A percentile compares a stretch with the other conserved stretches of the same genome.
Conservation (phyloP, 768 basidiomycete species). For the Lentinula raphanica region DNA sequence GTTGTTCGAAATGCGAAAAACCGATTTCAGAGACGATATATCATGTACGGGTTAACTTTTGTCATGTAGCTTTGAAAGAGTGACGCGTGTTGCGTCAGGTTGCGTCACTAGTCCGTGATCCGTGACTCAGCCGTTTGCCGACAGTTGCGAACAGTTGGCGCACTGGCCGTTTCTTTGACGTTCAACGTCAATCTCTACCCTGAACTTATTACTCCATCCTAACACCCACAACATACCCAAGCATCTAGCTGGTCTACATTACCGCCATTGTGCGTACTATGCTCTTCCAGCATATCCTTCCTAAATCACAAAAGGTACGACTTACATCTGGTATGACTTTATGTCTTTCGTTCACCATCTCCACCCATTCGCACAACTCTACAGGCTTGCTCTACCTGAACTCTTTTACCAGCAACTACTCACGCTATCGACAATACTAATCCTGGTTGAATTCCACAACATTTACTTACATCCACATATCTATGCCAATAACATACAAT, state of each 20-base stretch:
- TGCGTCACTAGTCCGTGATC: neutral
- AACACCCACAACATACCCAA: no score
- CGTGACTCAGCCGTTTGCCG: no score
- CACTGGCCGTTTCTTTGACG: neutral
- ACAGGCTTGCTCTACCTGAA: neutral
- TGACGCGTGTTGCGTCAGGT: neutral
- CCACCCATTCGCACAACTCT: neutral
- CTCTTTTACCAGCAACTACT: neutral
- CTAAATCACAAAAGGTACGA: no score
- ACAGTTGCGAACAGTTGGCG: neutral
- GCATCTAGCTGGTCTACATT: no score
- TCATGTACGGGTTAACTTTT: no score
- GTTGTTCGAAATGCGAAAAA: no score
- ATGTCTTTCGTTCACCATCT: neutral
- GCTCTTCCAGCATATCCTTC: no score
- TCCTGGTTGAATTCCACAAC: neutral
- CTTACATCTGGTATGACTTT: neutral
- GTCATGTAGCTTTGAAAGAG: no score
- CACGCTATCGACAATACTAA: neutral
- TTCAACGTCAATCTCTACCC: neutral
- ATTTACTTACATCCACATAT: neutral
- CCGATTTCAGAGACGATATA: no score
- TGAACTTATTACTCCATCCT: no score
- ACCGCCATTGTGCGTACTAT: no score
- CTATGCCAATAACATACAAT: slow-evolving; percentile 3